Evolutionary conservation across 2,329 filamentous ascomycete genomes (phyloP), one percentile per base, ranked within the genome.

Genomic region (Aspergillus calidoustus): DNA sequence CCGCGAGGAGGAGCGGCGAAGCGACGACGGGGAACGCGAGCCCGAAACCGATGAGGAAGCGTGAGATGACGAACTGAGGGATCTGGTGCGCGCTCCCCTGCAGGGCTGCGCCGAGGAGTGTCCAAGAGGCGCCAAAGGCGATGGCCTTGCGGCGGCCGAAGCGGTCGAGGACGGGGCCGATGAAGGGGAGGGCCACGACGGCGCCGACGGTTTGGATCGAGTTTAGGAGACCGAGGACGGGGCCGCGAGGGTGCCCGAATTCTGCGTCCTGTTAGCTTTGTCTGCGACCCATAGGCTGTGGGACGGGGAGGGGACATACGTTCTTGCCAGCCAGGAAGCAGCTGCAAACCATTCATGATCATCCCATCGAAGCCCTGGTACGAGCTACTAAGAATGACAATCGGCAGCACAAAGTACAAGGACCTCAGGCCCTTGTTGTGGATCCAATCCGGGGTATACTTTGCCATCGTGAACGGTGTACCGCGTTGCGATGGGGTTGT

Each of bases 281-380:
- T 34, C 19, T 19, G 19, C 19, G 19, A 19, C 19, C 19, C 19
- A 19, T 19, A 19, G 19, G 19, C 19, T 19, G 19, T 19, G 19
- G 19, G 19, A 19, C 19, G 19, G 13, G 7, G 15, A 22, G n/a
- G 19, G 13, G 7, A 54, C 8, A 5, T 15, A 56, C 43, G 43
- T 28, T 56, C 53, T 25, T 56, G 53, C 53, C 53, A 56, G 41
- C 41, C 15, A 13, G 41, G 41, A 5, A 56, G 30, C 41, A 48
- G 23, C 53, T 56, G 53, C 25, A 56, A n/a, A 6, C 53, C 53
- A 41, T 56, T 56, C 53, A 56, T 56, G 25, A 56, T 56, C 41
- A 48, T 47, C 3, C 53, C 53, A 7, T 56, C 53, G 43, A 47
- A 56, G 4, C 53, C 53, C 38, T 54, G 52, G 19, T 54, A 54